Evolutionary conservation across 139 green algal genomes (phyloP), one percentile per base, ranked within the genome.

Genomic region (Choricystis sp.): DNA sequence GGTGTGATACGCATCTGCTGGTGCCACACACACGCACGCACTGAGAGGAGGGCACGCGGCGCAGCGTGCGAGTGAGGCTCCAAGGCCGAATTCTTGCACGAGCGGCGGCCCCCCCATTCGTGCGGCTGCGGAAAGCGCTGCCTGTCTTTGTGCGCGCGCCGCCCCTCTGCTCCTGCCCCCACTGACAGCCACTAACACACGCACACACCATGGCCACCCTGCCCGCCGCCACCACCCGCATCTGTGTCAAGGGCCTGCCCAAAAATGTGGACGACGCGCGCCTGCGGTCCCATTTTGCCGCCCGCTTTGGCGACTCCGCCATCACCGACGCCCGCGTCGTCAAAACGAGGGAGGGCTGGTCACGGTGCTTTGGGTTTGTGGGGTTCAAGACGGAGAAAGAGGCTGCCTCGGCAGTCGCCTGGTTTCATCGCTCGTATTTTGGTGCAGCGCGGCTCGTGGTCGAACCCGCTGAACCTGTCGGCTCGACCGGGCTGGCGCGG

Each of bases 291-390:
- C 83, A 93, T 69, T 96, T 96, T 74, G 79, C 60, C 27, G 48
- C 70, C 2, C 89, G 87, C 58, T n/a, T n/a, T n/a, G n/a, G n/a
- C n/a, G n/a, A n/a, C n/a, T 91, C 93, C 20, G 81, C 92, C 56
- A 84, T 99, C 14, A 99, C 93, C 2, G 93, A 99, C 67, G 83
- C 86, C 49, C 95, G 94, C 66, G 64, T 99, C n/a, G 72, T 98
- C 57, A 9, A 63, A 40, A 58, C 25, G 82, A 97, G 91, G 66
- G 88, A 96, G 70, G 92, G 92, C 24, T 64, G 74, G 24, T 96
- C 90, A 5, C 78, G 93, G 3, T 82, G 89, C 59, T 87, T 99
- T 74, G 91, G 75, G 1, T 99, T 99, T 70, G 78, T 99, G 3
- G 93, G 93, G 48, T 97, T 87, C 78, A 82, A 78, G 22, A 83